Conservation (phyloP, 2,329 filamentous ascomycete genomes). For the Xylaria hypoxylon region DNA sequence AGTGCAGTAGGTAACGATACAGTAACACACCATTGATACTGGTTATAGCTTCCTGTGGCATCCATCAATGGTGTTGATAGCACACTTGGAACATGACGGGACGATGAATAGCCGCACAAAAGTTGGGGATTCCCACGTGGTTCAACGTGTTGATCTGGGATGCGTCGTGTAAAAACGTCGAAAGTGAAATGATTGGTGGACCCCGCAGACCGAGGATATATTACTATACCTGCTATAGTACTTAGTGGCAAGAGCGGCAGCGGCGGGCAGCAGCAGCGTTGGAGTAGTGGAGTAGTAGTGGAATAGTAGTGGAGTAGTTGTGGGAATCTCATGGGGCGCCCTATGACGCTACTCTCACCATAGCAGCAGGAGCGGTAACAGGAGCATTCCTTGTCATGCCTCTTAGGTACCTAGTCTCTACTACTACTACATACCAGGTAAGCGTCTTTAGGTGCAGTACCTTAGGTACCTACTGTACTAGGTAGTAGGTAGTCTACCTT, state of each 20-base stretch:
- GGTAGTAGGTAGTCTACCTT: too few relatives aligned
- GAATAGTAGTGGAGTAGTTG: neutral
- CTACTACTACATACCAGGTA: too few relatives aligned
- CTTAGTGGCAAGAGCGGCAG: neutral
- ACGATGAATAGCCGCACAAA: neutral
- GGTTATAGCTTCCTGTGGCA: neutral
- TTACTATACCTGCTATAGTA: slow-evolving; percentile 9
- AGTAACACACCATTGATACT: neutral
- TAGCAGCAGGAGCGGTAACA: neutral
- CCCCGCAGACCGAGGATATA: slow-evolving; percentile 26
- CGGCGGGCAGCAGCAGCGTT: slow-evolving; percentile 1
- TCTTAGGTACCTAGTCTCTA: too few relatives aligned
- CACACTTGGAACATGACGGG: neutral
- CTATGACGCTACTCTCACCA: slow-evolving; percentile 23
- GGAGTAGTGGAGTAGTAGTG: neutral
- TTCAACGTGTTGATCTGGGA: slow-evolving; percentile 14
- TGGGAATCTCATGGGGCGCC: too few relatives aligned
- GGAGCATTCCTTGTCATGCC: too few relatives aligned
- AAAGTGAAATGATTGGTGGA: slow-evolving; percentile 33
- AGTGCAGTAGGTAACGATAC: too few relatives aligned
- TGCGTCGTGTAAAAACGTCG: neutral
- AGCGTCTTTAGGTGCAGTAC: too few relatives aligned
- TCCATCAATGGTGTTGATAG: neutral
- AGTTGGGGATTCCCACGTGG: slow-evolving; percentile 26
- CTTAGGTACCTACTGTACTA: too few relatives aligned